Conservation (phyloP, 2,329 filamentous ascomycete genomes). For the Alternaria sp. region DNA sequence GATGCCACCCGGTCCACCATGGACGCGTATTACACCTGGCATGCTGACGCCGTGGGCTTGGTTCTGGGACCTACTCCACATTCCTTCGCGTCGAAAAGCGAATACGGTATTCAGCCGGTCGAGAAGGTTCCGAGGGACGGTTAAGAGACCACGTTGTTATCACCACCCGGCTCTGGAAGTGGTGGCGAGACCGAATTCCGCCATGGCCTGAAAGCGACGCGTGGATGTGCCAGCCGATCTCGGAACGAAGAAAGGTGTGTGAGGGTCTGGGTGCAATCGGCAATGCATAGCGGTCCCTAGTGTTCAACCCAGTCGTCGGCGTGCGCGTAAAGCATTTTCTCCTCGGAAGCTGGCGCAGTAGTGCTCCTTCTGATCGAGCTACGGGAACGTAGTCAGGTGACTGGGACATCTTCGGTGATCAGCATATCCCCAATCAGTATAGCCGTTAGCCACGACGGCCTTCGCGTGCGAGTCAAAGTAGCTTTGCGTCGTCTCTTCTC, state of each 20-base stretch:
- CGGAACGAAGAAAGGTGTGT: background rate
- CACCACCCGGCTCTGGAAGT: background rate
- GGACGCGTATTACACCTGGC: background rate
- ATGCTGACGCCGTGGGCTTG: constrained; percentile 6
- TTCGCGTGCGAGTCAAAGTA: background rate
- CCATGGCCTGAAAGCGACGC: background rate
- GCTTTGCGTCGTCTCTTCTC: background rate
- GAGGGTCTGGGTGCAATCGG: background rate
- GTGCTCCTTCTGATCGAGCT: background rate
- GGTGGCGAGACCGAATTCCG: background rate
- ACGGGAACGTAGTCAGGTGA: background rate
- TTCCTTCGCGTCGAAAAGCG: constrained; percentile 1
- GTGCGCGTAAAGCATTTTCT: background rate
- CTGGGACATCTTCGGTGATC: background rate
- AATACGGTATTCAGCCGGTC: constrained; percentile 14
- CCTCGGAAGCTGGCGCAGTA: background rate
- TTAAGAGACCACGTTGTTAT: background rate
- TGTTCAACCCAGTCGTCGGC: background rate
- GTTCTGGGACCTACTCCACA: constrained; percentile 1
- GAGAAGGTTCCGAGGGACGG: background rate
- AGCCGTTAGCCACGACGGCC: background rate
- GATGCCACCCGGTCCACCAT: background rate
- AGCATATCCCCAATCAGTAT: background rate
- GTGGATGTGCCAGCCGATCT: background rate
- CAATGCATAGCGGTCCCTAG: background rate